Evolutionary conservation across 495 filamentous ascomycete species (phyloP).

Genomic region (Saxophila tyrrhenica): DNA sequence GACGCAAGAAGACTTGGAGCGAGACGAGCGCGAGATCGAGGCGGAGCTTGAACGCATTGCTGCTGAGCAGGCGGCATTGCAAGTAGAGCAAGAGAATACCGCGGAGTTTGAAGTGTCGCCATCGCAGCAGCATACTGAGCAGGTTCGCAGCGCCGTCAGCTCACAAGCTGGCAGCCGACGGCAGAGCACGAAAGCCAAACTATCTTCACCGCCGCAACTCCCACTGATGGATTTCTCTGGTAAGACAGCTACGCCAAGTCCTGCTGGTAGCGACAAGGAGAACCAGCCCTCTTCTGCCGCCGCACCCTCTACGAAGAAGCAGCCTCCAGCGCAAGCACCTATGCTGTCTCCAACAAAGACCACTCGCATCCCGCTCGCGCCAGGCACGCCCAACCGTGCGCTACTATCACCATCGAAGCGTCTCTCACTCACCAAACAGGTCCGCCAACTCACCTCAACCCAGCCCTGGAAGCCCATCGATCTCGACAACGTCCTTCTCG

Average conservation of each 20-base stretch:
- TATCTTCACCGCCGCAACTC: background rate
- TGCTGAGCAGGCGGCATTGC: conserved; percentile 5
- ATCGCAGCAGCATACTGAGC: background rate
- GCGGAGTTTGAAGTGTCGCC: conserved; percentile 10
- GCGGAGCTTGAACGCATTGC: conserved; percentile 17
- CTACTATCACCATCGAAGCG: background rate
- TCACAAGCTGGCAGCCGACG: background rate
- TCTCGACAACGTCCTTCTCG: conserved; percentile 50
- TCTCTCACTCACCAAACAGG: conserved; percentile 34
- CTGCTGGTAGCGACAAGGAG: conserved; percentile 18
- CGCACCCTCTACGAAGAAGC: background rate
- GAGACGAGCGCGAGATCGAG: conserved; percentile 18
- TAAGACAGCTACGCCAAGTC: background rate
- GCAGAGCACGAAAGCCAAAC: background rate
- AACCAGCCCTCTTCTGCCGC: conserved; percentile 13
- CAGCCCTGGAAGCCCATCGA: conserved; percentile 65
- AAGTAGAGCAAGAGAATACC: conserved; percentile 6
- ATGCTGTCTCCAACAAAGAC: conserved; percentile 9
- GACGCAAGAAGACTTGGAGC: conserved; percentile 10
- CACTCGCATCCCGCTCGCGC: conserved; percentile 15
- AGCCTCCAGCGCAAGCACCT: background rate
- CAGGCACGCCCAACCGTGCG: conserved; percentile 14
- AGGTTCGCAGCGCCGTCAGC: background rate
- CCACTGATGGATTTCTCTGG: background rate
- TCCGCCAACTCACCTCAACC: conserved; percentile 21